Conservation (phyloP, 768 basidiomycete species). For the Pleurotus cornucopiae region DNA sequence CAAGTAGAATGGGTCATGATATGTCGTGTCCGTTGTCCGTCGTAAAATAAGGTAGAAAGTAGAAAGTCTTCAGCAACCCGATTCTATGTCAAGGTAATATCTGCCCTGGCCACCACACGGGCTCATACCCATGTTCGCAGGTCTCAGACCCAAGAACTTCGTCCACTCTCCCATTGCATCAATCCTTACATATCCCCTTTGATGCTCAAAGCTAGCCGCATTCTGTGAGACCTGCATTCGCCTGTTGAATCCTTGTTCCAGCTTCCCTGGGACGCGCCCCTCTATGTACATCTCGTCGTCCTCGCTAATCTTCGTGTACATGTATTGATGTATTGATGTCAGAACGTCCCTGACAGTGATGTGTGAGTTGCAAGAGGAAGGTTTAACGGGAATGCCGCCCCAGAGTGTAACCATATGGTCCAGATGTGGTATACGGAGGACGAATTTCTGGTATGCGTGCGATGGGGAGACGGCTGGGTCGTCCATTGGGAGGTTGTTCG, state of each 20-base stretch:
- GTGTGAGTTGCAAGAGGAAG: neutral
- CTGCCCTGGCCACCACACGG: neutral
- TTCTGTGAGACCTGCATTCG: neutral
- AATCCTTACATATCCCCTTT: slow-evolving; percentile 4
- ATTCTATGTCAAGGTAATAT: slow-evolving; percentile 1
- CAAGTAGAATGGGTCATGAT: too few species aligned
- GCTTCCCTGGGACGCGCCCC: neutral
- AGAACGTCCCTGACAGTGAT: neutral
- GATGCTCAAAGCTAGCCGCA: neutral
- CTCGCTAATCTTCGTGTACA: neutral
- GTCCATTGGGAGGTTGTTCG: neutral
- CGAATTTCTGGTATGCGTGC: neutral
- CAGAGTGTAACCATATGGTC: slow-evolving; percentile 1
- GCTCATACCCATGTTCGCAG: neutral
- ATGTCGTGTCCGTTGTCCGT: too few species aligned
- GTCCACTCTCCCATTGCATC: slow-evolving; percentile 5
- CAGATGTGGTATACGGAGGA: neutral
- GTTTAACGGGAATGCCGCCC: neutral
- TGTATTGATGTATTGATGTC: neutral
- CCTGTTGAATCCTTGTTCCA: neutral
- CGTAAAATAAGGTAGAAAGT: too few species aligned
- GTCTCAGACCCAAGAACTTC: slow-evolving; percentile 2
- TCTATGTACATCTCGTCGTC: neutral
- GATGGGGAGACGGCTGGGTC: neutral
- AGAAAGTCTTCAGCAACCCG: neutral